These are phyloP conservation scores for Boletellus deceptivus DNA, from an alignment of 1,284 basidiomycete species.

Conservation along the genomic window DNA sequence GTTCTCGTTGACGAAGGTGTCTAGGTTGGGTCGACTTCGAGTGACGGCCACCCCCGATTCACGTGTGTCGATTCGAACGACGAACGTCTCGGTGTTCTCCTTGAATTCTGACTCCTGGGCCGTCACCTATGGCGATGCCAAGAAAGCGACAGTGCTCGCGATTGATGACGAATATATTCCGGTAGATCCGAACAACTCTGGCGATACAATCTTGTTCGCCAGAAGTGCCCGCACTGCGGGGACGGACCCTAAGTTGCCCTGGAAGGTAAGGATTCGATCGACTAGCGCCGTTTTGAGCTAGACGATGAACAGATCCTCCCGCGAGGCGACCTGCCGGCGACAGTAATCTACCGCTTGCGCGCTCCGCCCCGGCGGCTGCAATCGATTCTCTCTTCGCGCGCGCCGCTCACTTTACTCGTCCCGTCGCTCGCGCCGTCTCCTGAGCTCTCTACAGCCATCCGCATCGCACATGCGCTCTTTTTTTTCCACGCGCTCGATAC, in stretches of 20 bases:
- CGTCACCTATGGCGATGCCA: background rate
- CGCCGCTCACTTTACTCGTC: constrained; percentile 56
- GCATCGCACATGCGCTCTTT: constrained; percentile 67
- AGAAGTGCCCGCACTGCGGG: constrained; percentile 2
- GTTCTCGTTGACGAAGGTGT: background rate
- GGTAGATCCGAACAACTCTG: background rate
- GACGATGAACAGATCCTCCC: constrained; percentile 7
- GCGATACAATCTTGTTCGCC: constrained; percentile 9
- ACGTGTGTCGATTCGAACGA: constrained; percentile 18
- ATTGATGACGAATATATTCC: constrained; percentile 15
- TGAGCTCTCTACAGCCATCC: constrained; percentile 45
- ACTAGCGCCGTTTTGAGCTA: background rate
- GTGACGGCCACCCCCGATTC: constrained; percentile 10
- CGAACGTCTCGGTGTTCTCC: constrained; percentile 27
- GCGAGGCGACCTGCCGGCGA: background rate
- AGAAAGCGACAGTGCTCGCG: background rate
- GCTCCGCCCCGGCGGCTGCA: constrained; percentile 50
- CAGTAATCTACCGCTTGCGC: background rate
- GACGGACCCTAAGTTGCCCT: background rate
- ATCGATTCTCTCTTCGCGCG: constrained; percentile 53
- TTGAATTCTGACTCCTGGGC: constrained; percentile 4
- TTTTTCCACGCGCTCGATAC: constrained; percentile 70
- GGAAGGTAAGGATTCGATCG: constrained; percentile 22
- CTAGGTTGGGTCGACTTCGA: constrained; percentile 29
- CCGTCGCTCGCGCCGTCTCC: constrained; percentile 42